A percentile compares a stretch with the other conserved stretches of the same genome.
Evolutionary conservation across 2,329 filamentous ascomycete species (phyloP).

Genomic region (Pestalotiopsis sp.): DNA sequence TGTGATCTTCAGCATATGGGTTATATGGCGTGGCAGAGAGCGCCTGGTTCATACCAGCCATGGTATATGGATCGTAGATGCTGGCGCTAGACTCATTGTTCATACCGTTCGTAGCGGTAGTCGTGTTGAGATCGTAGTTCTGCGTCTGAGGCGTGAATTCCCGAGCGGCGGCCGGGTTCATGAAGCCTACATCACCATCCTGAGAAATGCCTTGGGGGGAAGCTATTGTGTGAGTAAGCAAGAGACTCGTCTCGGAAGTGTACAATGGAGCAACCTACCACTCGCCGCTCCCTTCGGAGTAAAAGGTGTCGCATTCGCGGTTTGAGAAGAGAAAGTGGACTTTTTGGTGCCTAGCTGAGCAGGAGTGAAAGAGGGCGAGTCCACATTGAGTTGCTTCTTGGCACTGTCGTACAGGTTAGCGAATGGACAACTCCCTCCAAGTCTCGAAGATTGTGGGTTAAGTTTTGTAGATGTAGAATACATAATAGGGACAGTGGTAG

Average conservation of each 20-base stretch:
- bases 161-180: conserved; percentile 57
- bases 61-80: conserved; percentile 66
- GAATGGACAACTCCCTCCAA: conserved; percentile 2
- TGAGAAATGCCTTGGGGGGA: conserved; percentile 39
- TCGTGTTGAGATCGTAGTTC: conserved; percentile 50
- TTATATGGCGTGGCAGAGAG: conserved; percentile 59
- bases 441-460: background rate
- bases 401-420: conserved; percentile 38
- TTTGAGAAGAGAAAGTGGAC: conserved; percentile 81
- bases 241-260: background rate
- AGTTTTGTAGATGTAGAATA: background rate
- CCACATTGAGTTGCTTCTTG: conserved; percentile 87
- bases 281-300: conserved; percentile 63
- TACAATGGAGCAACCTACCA: conserved; percentile 4
- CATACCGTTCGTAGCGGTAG: conserved; percentile 43
- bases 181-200: conserved; percentile 44
- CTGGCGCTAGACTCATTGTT: conserved; percentile 42
- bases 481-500: background rate
- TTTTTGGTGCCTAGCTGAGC: conserved; percentile 60
- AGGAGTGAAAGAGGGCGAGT: conserved; percentile 93
- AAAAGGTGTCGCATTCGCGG: conserved; percentile 84
- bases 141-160: conserved; percentile 58
- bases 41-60: conserved; percentile 54
- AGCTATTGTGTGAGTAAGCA: conserved; percentile 24
- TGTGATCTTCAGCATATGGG: conserved; percentile 76